phyloP scores from a whole-genome alignment of 2,329 filamentous ascomycete species.

The Trichoderma endophyticum region DNA sequence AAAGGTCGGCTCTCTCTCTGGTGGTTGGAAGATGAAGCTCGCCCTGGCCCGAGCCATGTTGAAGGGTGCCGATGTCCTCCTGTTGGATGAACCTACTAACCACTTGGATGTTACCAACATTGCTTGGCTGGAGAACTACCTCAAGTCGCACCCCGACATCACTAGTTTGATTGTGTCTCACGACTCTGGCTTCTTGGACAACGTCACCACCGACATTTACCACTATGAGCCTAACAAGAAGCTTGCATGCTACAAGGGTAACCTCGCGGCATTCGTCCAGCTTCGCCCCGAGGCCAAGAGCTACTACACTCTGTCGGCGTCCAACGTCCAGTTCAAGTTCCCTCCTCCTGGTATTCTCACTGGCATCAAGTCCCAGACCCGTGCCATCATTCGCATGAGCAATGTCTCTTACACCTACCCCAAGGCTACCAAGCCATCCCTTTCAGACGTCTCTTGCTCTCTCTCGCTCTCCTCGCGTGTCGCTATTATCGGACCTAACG shows the following conservation, averaged over 20 bases:
- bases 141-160: constrained; percentile 93
- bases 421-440: constrained; percentile 80
- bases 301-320: constrained; percentile 93
- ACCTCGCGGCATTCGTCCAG: constrained; percentile 79
- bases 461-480: constrained; percentile 87
- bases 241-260: constrained; percentile 79
- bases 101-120: constrained; percentile 96
- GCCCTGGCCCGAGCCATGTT: constrained; percentile 95
- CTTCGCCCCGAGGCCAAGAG: constrained; percentile 91
- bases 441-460: constrained; percentile 81
- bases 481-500: constrained; percentile 95
- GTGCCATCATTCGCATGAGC: constrained; percentile 92
- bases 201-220: constrained; percentile 97
- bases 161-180: constrained; percentile 97
- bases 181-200: constrained; percentile 96
- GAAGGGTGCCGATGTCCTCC: constrained; percentile 89
- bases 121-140: constrained; percentile 91
- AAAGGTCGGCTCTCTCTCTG: constrained; percentile 89
- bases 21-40: constrained; percentile 99
- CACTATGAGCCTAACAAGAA: constrained; percentile 98
- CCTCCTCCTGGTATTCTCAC: constrained; percentile 90
- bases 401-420: constrained; percentile 93
- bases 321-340: constrained; percentile 95
- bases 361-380: constrained; percentile 91
- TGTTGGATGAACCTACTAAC: constrained; percentile 98